Evolutionary conservation across 495 filamentous ascomycete species (phyloP), one percentile per base, ranked within the genome.

Genomic region (Xylaria cubensis): DNA sequence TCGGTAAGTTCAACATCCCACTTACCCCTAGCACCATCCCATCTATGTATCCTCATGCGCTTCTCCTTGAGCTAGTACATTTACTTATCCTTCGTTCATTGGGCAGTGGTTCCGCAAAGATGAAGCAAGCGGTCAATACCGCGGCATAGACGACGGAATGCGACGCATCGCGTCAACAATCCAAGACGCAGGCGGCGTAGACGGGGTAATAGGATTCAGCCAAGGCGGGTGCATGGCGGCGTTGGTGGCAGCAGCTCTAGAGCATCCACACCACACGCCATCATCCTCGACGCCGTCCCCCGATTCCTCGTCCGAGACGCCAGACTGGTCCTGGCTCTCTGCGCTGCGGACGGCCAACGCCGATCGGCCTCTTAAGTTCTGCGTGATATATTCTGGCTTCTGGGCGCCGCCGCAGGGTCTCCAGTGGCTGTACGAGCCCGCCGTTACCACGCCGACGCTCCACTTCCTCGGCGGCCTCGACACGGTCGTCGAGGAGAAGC

Each of bases 381-480:
- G 90, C 65, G 84, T 97, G 3, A 84, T 84, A 4, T 98, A 97
- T 80, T 88, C 86, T 36, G 95, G 96, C 0, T 98, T 97, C 77
- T 87, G 84, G 21, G 90, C 92, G 4, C 36, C 62, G 62, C 86
- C 88, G 55, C 74, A 82, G n/a, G 71, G 75, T 79, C 74, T 97
- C 92, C 82, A 77, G 78, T 72, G 90, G 26, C 91, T 96, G 71
- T 97, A 94, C 81, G 88, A 92, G 77, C 93, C 93, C 29, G 82
- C 84, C 78, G 90, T 98, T 44, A 73, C 73, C 74, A 97, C 95
- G 80, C 92, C 93, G 24, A 87, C 93, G 74, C 78, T 97, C 81
- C 92, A 97, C 85, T 89, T 96, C 71, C 73, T 98, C 50, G 96
- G 96, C 13, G 89, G 88, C 46, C 80, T 98, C 79, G 96, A 99